These are phyloP conservation scores for Diutina scorzettiae DNA, from an alignment of 1,139 yeast species.

Conservation along the genomic window DNA sequence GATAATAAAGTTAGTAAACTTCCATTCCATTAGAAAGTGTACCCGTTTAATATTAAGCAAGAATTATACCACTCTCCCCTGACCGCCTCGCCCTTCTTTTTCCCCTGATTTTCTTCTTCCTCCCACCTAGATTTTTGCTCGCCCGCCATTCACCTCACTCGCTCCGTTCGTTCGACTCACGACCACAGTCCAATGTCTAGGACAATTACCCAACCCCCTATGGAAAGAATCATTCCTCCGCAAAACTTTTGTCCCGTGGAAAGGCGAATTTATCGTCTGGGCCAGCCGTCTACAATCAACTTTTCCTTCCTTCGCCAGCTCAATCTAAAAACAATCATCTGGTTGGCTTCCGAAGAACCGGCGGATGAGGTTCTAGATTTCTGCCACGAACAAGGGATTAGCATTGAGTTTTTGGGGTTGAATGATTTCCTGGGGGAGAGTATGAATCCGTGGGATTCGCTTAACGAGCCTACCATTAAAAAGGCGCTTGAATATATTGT, in stretches of 20 bases:
- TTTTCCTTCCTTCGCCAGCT: slow-evolving; percentile 73
- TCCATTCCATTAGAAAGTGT: no score
- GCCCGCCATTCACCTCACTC: no score
- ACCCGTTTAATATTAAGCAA: no score
- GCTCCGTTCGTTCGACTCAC: no score
- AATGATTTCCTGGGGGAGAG: slow-evolving; percentile 29
- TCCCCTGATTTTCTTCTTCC: no score
- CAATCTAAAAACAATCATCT: slow-evolving; percentile 66
- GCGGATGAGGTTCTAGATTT: slow-evolving; percentile 76
- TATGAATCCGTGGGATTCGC: slow-evolving; percentile 89
- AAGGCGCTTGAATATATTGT: slow-evolving; percentile 69
- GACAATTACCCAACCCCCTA: slow-evolving; percentile 21
- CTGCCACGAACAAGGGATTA: slow-evolving; percentile 60
- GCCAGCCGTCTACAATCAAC: slow-evolving; percentile 93
- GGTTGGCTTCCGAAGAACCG: slow-evolving; percentile 96
- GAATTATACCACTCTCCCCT: no score
- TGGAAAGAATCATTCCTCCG: slow-evolving; percentile 75
- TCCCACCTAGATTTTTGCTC: no score
- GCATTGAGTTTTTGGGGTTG: slow-evolving; percentile 52
- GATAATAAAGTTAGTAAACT: no score
- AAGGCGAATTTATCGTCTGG: slow-evolving; percentile 71
- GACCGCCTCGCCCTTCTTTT: no score
- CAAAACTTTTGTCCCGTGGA: slow-evolving; percentile 93
- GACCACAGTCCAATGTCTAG: no score
- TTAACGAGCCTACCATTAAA: slow-evolving; percentile 70